These are phyloP conservation scores for Melampsora occidentalis DNA, from an alignment of 1,284 basidiomycete species.

Conservation along the genomic window DNA sequence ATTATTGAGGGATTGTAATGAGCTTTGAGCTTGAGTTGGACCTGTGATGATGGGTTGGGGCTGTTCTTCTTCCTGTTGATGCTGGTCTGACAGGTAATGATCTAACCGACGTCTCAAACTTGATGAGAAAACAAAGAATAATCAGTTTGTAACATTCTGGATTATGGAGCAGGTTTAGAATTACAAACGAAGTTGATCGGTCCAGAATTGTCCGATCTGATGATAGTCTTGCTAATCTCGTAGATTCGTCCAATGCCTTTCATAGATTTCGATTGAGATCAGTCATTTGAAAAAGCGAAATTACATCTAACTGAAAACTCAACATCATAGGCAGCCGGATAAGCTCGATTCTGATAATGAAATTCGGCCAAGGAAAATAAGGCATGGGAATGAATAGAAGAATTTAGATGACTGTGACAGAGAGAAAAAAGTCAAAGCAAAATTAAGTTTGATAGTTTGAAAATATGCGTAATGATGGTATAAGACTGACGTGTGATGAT, in stretches of 20 bases:
- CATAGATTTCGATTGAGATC: not conserved
- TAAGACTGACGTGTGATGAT: too few relatives aligned
- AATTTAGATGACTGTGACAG: not conserved
- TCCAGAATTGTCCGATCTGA: constrained; percentile 31
- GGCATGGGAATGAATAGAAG: constrained; percentile 38
- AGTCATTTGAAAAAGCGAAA: not conserved
- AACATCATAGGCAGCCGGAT: constrained; percentile 40
- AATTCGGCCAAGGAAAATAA: constrained; percentile 35
- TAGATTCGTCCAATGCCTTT: constrained; percentile 39
- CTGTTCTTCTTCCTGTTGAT: not conserved
- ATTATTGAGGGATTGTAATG: constrained; percentile 28
- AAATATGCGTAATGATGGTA: too few relatives aligned
- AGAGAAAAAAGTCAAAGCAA: not conserved
- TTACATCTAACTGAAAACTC: not conserved
- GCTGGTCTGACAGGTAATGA: not conserved
- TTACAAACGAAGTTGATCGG: constrained; percentile 34
- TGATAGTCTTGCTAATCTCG: constrained; percentile 29
- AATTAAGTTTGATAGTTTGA: not conserved
- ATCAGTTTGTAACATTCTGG: not conserved
- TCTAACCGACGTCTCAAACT: not conserved
- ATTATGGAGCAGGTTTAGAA: not conserved
- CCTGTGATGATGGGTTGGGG: constrained; percentile 14
- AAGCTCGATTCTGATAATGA: constrained; percentile 35
- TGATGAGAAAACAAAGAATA: not conserved
- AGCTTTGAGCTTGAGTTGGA: constrained; percentile 32